phyloP scores from a whole-genome alignment of 768 basidiomycete species.

The Leccinum pellstonianum region DNA sequence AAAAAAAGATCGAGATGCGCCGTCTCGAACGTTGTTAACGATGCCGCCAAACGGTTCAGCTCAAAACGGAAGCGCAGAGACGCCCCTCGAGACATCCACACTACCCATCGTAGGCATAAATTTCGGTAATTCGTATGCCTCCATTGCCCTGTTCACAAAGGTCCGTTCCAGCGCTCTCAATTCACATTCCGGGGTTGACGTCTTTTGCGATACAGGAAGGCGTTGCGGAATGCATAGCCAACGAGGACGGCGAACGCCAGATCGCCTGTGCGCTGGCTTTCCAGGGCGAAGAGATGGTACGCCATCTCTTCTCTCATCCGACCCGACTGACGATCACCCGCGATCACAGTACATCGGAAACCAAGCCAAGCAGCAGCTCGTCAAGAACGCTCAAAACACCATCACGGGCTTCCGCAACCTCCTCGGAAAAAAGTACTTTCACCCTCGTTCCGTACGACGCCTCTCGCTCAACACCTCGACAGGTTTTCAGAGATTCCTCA shows the following conservation, averaged over 20 bases:
- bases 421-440: conserved; percentile 83
- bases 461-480: background rate
- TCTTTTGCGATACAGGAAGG: conserved; percentile 60
- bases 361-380: conserved; percentile 89
- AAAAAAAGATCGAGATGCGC: background rate
- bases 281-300: conserved; percentile 84
- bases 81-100: conserved; percentile 33
- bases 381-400: conserved; percentile 93
- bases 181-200: background rate
- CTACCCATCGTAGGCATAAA: conserved; percentile 89
- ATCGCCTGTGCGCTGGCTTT: conserved; percentile 94
- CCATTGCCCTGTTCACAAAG: conserved; percentile 94
- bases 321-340: conserved; percentile 1
- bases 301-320: conserved; percentile 30
- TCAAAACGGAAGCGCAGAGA: conserved; percentile 54
- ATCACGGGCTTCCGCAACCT: conserved; percentile 94
- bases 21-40: background rate
- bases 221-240: conserved; percentile 91
- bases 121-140: conserved; percentile 93
- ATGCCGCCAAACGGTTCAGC: conserved; percentile 42
- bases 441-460: background rate
- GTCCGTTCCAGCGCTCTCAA: conserved; percentile 39
- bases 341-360: conserved; percentile 86
- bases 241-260: conserved; percentile 97
- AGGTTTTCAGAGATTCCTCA: conserved; percentile 77